Evolutionary conservation across 2,329 filamentous ascomycete species (phyloP), one percentile per base, ranked within the genome.

Genomic region (Aspergillus tanneri): DNA sequence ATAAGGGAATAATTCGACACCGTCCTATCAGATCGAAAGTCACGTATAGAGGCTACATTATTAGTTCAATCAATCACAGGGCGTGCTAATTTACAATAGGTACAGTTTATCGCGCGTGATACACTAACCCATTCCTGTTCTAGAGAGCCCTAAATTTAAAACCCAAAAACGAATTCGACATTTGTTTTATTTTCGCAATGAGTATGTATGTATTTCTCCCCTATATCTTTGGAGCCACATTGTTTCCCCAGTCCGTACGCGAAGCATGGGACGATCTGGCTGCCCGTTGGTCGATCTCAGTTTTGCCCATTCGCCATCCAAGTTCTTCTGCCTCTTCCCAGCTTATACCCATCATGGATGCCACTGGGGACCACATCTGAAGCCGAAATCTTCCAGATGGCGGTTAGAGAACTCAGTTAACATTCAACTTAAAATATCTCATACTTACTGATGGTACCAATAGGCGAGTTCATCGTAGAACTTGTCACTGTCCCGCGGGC

Each of bases 311-410:
- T 10, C 19, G 34, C 34, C 34, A 37, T 18, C n/a, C 34, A 19
- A 37, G 34, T 16, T 37, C 34, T 37, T 37, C 34, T 16, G 16
- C 34, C 3, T 37, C 11, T 19, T 37, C 34, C 34, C 34, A 37
- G 34, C 19, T 12, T 16, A 37, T 37, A 19, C 34, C 34, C 19
- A 37, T 21, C 34, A 37, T 37, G 11, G 34, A 37, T 16, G 34
- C 34, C 19, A 37, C 34, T 21, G 34, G 34, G 34, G 34, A 37
- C 34, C 34, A 37, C 11, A 37, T 37, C n/a, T 37, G 34, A 14
- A 37, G 14, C 11, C 34, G 34, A 21, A 37, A 37, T 18, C 34
- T 37, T 12, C 5, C 34, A 37, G 24, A 12, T 27, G 12, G 24
- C 24, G 24, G 24, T 27, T 12, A 27, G 24, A 7, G 8, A 27